Evolutionary conservation across 2,329 filamentous ascomycete genomes (phyloP).

Genomic region (Beauveria bassiana): DNA sequence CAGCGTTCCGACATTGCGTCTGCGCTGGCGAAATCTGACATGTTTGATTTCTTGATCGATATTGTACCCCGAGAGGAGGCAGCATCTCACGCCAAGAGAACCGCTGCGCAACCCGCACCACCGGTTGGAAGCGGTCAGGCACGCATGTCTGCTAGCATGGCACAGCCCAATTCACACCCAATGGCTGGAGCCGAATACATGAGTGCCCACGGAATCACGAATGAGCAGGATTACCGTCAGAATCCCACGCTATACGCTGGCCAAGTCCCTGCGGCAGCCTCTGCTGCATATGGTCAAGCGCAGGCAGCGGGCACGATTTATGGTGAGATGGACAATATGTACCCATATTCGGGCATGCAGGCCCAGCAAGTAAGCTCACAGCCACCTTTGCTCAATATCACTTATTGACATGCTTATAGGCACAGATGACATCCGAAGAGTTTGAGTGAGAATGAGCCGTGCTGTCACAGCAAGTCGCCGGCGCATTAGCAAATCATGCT

Average conservation of each 20-base stretch:
- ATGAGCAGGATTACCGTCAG: constrained; percentile 72
- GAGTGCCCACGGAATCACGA: constrained; percentile 53
- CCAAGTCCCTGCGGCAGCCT: constrained; percentile 66
- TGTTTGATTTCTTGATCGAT: constrained; percentile 99
- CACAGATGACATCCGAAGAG: constrained; percentile 38
- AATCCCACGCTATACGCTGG: constrained; percentile 75
- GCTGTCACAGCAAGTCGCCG: not conserved
- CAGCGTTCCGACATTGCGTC: constrained; percentile 96
- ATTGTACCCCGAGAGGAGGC: constrained; percentile 96
- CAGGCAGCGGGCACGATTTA: constrained; percentile 65
- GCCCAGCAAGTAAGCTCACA: constrained; percentile 64
- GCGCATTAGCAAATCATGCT: not conserved
- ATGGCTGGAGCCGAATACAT: constrained; percentile 59
- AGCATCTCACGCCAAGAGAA: constrained; percentile 72
- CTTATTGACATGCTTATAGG: constrained; percentile 22
- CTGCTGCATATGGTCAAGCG: constrained; percentile 67
- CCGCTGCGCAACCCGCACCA: constrained; percentile 43
- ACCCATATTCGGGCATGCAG: constrained; percentile 72
- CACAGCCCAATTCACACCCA: constrained; percentile 45
- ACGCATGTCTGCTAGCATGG: constrained; percentile 42
- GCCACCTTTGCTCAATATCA: not conserved
- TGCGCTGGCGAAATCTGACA: constrained; percentile 92
- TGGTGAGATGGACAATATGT: constrained; percentile 75
- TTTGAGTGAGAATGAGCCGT: constrained; percentile 29
- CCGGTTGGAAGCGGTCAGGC: constrained; percentile 42